Evolutionary conservation across 2,329 filamentous ascomycete genomes (phyloP), one percentile per base, ranked within the genome.

Genomic region (Dactylellina sp.): DNA sequence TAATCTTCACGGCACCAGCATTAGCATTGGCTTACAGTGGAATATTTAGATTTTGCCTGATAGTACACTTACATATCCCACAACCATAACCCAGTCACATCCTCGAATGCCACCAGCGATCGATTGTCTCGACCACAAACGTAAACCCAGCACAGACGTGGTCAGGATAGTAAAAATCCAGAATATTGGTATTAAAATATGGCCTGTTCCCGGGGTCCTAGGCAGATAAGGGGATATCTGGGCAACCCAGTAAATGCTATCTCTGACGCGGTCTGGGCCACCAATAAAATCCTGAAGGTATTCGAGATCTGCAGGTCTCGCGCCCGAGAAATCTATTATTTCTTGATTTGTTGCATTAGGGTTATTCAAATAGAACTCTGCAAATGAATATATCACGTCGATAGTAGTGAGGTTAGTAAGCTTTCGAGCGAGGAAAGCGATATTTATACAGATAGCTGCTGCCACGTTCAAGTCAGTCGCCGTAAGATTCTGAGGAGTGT

Each of bases 1-100:
- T 66, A 20, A 66, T 20, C 70, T 74, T 28, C 16, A 3, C 7
- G 2, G 0, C 18, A 4, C 32, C 14, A 12, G 5, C 9, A 32
- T 64, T 28, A 66, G 44, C 12, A 35, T 18, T 3, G 14, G 5
- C 37, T 2, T 22, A 12, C 35, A 3, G 7, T 1, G 4, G 24
- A 24, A 20, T 25, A 20, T 3, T 49, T 25, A 16, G 28, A 32
- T 32, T 16, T 7, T 7, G 16, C 7, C 6, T 28, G n/a, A 49
- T 16, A 3, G 14, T 2, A 2, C 40, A 59, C 59, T 50, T 62
- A 75, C 71, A 56, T 66, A 75, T 32, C 71, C 71, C 12, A 60
- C 16, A 46, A 75, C 71, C 57, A 75, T 75, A 24, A 70, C 49
- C 71, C 71, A 75, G 40, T 75, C 71, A 18, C 68, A 75, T 2